Percentiles rank a stretch among this genome's conserved stretches.
Conservation (phyloP, 306 rosid genomes). For the Hylodesmum podocarpum region DNA sequence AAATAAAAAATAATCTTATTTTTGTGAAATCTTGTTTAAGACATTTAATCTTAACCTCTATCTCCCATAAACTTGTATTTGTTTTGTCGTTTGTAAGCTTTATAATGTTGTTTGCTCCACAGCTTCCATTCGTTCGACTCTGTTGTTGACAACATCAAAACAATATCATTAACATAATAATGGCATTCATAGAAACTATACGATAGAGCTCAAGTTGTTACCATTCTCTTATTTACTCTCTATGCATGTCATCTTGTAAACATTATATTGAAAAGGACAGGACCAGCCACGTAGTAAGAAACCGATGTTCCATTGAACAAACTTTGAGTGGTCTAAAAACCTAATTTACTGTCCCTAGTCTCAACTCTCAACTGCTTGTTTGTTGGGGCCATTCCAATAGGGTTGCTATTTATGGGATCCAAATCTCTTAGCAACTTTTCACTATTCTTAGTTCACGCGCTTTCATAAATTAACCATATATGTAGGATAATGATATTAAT, state of each 20-base stretch:
- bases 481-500: not conserved
- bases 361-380: not conserved
- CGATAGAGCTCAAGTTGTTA: not conserved
- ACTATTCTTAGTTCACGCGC: not conserved
- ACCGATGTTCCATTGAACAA: not conserved
- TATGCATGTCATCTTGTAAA: not conserved
- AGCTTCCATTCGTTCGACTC: not conserved
- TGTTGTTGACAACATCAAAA: not conserved
- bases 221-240: not conserved
- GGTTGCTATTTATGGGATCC: not conserved
- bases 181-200: not conserved
- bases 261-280: constrained; percentile 21
- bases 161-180: not conserved
- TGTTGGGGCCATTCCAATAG: not conserved
- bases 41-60: not conserved
- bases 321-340: not conserved
- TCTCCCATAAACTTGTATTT: not conserved
- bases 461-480: not conserved
- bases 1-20: not conserved
- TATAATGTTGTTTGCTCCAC: not conserved
- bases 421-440: not conserved
- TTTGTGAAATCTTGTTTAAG: not conserved
- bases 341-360: not conserved
- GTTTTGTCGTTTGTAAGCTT: not conserved
- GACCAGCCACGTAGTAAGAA: constrained; percentile 5